Percentiles rank a stretch among this genome's conserved stretches.
These are phyloP conservation scores for Pavlovales sp. DNA, from an alignment of 208 protist genomes.

Conservation along the genomic window DNA sequence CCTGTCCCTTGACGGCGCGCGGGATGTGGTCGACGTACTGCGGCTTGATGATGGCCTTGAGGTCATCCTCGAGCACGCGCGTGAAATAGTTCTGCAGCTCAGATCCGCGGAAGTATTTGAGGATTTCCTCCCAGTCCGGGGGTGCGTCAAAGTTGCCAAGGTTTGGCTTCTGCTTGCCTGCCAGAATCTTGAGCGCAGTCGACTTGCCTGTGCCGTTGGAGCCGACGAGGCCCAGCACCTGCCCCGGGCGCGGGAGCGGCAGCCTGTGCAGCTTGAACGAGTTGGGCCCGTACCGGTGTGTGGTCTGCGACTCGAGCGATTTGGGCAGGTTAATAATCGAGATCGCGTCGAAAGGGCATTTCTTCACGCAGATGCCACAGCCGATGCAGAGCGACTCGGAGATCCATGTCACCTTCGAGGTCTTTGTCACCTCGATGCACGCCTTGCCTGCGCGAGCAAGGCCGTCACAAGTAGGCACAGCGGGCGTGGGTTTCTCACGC, in stretches of 20 bases:
- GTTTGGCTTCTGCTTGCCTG: conserved; percentile 98
- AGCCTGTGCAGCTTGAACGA: conserved; percentile 99
- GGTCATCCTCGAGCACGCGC: conserved; percentile 90
- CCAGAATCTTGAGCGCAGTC: conserved; percentile 98
- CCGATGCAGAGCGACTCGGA: conserved; percentile 99
- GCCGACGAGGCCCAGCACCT: conserved; percentile 99
- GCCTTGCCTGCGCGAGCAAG: conserved; percentile 86
- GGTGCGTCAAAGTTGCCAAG: conserved; percentile 86
- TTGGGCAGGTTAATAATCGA: conserved; percentile 99
- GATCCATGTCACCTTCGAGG: conserved; percentile 81
- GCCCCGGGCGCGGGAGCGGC: conserved; percentile 92
- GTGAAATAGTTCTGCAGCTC: conserved; percentile 99
- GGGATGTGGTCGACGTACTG: conserved; percentile 99
- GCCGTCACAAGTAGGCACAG: too few species aligned
- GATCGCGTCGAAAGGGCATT: conserved; percentile 99
- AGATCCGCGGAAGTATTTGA: conserved; percentile 92
- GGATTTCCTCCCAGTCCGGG: conserved; percentile 96
- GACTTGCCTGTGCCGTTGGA: conserved; percentile 99
- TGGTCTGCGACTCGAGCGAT: conserved; percentile 91
- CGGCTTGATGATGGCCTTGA: conserved; percentile 97
- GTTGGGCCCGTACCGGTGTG: conserved; percentile 98
- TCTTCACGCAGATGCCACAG: conserved; percentile 99
- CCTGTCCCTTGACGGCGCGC: conserved; percentile 86
- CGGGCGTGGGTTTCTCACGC: too few species aligned
- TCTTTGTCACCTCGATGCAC: conserved; percentile 97